Conservation (phyloP, 2,329 filamentous ascomycete species). For the Knoxdaviesia proteae region DNA sequence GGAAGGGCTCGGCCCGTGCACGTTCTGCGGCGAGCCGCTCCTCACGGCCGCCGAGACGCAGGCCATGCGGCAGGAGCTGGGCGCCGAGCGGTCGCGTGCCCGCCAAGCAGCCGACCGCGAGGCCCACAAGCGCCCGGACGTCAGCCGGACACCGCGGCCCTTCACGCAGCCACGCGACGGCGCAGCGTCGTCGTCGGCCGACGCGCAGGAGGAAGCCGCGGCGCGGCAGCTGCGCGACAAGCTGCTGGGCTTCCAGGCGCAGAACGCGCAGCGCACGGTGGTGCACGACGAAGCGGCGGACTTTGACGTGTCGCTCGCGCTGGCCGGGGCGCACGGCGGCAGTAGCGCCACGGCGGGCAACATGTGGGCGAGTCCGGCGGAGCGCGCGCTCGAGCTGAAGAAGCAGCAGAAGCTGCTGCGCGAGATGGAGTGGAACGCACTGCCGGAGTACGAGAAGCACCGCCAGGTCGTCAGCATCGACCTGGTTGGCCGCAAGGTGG, state of each 20-base stretch:
- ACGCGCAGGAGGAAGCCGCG: slow-evolving; percentile 39
- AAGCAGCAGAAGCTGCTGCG: slow-evolving; percentile 65
- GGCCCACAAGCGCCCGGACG: slow-evolving; percentile 42
- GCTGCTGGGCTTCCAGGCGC: slow-evolving; percentile 61
- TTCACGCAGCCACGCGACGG: slow-evolving; percentile 29
- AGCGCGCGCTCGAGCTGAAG: slow-evolving; percentile 66
- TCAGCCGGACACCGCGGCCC: slow-evolving; percentile 36
- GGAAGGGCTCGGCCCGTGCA: slow-evolving; percentile 85
- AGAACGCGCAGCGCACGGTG: slow-evolving; percentile 67
- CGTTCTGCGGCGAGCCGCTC: slow-evolving; percentile 62
- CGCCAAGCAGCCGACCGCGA: slow-evolving; percentile 66
- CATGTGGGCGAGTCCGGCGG: slow-evolving; percentile 70
- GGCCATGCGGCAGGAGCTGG: slow-evolving; percentile 64
- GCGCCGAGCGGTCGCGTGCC: slow-evolving; percentile 70
- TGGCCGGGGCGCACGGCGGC: slow-evolving; percentile 19
- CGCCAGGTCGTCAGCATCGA: slow-evolving; percentile 72
- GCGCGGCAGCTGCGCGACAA: slow-evolving; percentile 65
- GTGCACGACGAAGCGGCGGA: slow-evolving; percentile 67
- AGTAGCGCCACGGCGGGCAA: slow-evolving; percentile 20
- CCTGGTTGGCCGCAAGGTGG: slow-evolving; percentile 54
- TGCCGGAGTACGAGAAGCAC: slow-evolving; percentile 76
- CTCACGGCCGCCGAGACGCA: slow-evolving; percentile 56
- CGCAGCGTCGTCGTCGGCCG: slow-evolving; percentile 8
- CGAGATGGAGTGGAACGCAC: slow-evolving; percentile 70
- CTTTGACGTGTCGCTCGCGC: slow-evolving; percentile 28